Percentiles rank a stretch among this genome's conserved stretches.
These are phyloP conservation scores for Casuarina glauca DNA, from an alignment of 306 rosid species.

Conservation along the genomic window DNA sequence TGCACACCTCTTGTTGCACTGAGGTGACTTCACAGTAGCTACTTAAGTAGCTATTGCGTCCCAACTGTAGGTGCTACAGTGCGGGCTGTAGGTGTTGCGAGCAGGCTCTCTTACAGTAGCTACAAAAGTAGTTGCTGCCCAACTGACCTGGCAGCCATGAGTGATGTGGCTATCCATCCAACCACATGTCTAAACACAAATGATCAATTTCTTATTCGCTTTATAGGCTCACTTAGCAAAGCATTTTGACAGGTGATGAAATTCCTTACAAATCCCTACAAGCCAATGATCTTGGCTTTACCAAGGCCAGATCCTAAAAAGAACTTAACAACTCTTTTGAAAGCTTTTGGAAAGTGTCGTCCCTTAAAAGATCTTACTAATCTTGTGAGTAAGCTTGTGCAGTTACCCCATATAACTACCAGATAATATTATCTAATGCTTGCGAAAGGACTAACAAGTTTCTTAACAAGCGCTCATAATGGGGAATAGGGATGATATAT, in stretches of 20 bases:
- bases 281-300: conserved; percentile 84
- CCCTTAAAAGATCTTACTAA: conserved; percentile 82
- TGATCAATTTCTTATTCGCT: background rate
- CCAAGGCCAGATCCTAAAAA: conserved; percentile 94
- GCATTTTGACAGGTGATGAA: conserved; percentile 64
- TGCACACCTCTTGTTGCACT: too few species aligned
- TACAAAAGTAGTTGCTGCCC: too few species aligned
- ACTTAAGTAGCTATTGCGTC: too few species aligned
- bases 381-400: conserved; percentile 58
- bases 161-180: too few species aligned
- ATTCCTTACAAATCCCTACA: conserved; percentile 84
- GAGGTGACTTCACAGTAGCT: too few species aligned
- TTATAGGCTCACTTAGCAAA: conserved; percentile 21
- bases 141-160: too few species aligned
- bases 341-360: conserved; percentile 87
- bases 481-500: conserved; percentile 87
- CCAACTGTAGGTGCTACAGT: too few species aligned
- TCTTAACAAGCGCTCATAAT: conserved; percentile 63
- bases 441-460: conserved; percentile 27
- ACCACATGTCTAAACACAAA: too few species aligned
- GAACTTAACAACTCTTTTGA: conserved; percentile 80
- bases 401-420: background rate
- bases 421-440: conserved; percentile 2
- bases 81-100: too few species aligned
- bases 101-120: too few species aligned